A percentile compares a stretch with the other conserved stretches of the same genome.
Conservation (phyloP, 2,329 filamentous ascomycete species). For the Stylonectria norvegica region DNA sequence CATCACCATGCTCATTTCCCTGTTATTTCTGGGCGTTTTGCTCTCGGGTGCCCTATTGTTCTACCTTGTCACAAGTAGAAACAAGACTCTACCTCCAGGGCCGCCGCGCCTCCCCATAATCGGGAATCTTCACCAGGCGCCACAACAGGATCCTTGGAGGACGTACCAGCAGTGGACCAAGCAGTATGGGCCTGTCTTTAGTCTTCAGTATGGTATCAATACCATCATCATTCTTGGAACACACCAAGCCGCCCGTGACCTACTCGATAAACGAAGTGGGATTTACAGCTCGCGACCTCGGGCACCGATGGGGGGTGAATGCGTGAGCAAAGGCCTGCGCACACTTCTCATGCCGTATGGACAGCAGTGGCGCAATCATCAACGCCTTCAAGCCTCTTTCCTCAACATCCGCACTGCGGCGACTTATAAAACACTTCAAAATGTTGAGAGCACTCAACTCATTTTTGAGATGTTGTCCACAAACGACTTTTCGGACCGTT, state of each 20-base stretch:
- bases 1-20: neutral
- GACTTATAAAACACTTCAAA: conserved; percentile 40
- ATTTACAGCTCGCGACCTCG: conserved; percentile 23
- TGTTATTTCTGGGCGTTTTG: neutral
- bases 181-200: conserved; percentile 21
- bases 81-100: conserved; percentile 31
- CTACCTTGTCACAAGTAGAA: neutral
- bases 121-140: conserved; percentile 24
- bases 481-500: conserved; percentile 28
- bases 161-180: conserved; percentile 46
- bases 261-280: conserved; percentile 15
- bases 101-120: conserved; percentile 19
- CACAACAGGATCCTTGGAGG: conserved; percentile 51
- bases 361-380: conserved; percentile 36
- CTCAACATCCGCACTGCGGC: conserved; percentile 27
- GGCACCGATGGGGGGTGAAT: conserved; percentile 31
- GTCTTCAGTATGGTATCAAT: conserved; percentile 20
- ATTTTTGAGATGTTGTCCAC: conserved; percentile 38
- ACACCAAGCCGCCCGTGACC: conserved; percentile 19
- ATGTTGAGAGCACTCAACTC: conserved; percentile 45
- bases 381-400: conserved; percentile 36
- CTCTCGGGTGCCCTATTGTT: neutral
- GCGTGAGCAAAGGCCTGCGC: conserved; percentile 35
- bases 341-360: conserved; percentile 42
- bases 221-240: conserved; percentile 20